These are phyloP conservation scores for Boletus tylopilopsis DNA, from an alignment of 768 basidiomycete genomes.

Conservation along the genomic window DNA sequence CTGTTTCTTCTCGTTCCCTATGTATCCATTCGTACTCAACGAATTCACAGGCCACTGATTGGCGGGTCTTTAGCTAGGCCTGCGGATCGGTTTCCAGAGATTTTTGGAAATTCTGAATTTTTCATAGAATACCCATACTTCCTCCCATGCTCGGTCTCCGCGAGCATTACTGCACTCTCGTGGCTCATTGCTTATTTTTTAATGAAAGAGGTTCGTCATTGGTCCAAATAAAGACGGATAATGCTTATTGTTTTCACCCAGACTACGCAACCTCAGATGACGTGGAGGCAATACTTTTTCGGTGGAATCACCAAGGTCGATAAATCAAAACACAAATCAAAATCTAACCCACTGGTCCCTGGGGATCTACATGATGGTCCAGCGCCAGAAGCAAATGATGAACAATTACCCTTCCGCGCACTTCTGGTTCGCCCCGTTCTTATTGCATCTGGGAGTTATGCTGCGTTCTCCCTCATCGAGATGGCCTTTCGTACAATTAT, in stretches of 20 bases:
- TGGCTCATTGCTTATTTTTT: constrained; percentile 49
- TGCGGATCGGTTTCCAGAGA: constrained; percentile 56
- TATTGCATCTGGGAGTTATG: constrained; percentile 58
- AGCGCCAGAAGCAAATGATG: neutral
- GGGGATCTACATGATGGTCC: neutral
- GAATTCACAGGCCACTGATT: constrained; percentile 52
- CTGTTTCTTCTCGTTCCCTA: constrained; percentile 10
- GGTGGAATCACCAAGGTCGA: constrained; percentile 1
- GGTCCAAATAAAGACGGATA: neutral
- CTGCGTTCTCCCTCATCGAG: constrained; percentile 55
- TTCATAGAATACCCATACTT: constrained; percentile 70
- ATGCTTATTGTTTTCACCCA: constrained; percentile 3
- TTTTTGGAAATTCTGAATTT: constrained; percentile 55
- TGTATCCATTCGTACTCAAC: constrained; percentile 1
- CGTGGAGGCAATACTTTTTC: constrained; percentile 17
- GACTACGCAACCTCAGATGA: constrained; percentile 15
- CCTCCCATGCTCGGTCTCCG: constrained; percentile 63
- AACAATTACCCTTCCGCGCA: constrained; percentile 43
- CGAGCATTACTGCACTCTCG: constrained; percentile 48
- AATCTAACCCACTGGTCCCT: neutral
- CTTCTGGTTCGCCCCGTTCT: constrained; percentile 52
- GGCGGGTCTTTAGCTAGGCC: constrained; percentile 66
- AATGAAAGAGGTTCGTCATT: constrained; percentile 47
- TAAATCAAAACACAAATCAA: too few relatives aligned
- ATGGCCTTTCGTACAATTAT: constrained; percentile 52